Conservation (phyloP, 1,284 basidiomycete species). For the Xanthoconium separans region DNA sequence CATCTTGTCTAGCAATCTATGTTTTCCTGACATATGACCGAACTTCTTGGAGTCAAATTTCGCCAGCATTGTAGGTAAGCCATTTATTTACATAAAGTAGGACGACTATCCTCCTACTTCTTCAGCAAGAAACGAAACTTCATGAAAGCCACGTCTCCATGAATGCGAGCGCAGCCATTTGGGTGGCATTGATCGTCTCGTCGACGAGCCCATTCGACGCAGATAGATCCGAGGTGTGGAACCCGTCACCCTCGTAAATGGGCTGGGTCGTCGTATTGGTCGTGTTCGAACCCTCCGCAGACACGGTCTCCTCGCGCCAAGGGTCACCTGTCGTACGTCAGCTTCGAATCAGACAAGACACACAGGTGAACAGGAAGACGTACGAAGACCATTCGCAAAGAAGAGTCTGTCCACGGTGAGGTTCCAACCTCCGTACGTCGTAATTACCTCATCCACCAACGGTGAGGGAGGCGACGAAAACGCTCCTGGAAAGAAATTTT, state of each 20-base stretch:
- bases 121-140: no score
- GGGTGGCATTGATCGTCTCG: neutral
- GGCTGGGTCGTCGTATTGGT: neutral
- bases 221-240: neutral
- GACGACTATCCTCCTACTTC: no score
- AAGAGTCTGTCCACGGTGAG: slow-evolving; percentile 57
- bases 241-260: neutral
- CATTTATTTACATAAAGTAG: no score
- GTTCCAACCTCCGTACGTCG: slow-evolving; percentile 60
- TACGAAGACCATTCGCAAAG: slow-evolving; percentile 67
- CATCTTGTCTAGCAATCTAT: no score
- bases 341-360: neutral
- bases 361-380: slow-evolving; percentile 25
- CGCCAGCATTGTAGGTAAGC: no score
- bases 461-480: slow-evolving; percentile 45
- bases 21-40: no score
- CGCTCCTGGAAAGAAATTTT: slow-evolving; percentile 54
- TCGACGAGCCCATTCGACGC: neutral
- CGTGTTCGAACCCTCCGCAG: neutral
- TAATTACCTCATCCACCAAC: slow-evolving; percentile 45
- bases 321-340: neutral
- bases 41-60: no score
- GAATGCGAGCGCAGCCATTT: slow-evolving; percentile 15
- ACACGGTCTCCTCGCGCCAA: neutral
- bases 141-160: slow-evolving; percentile 52